Evolutionary conservation across 164 flowering plant species (phyloP).

Genomic region (Macadamia integrifolia): DNA sequence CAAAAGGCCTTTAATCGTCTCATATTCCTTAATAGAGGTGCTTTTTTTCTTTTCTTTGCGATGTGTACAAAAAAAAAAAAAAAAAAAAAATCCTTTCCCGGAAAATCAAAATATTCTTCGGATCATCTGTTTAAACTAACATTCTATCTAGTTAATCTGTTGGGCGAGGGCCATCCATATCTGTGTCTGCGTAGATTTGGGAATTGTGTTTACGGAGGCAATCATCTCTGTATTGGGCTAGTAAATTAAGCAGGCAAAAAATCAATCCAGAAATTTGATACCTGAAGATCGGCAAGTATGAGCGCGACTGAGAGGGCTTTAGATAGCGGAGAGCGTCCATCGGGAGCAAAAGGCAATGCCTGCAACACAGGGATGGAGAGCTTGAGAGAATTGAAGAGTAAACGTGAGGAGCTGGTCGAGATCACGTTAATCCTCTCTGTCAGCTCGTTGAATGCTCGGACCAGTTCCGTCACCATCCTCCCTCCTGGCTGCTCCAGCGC

Average conservation of each 20-base stretch:
- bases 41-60: no score
- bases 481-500: slow-evolving; percentile 60
- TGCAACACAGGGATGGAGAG: slow-evolving; percentile 78
- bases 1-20: no score
- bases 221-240: no score
- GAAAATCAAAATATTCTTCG: no score
- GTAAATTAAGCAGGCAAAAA: not conserved
- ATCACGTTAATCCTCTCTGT: slow-evolving; percentile 63
- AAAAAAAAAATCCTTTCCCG: no score
- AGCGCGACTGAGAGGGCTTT: slow-evolving; percentile 64
- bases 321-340: slow-evolving; percentile 71
- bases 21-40: no score
- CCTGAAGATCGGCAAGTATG: slow-evolving; percentile 90
- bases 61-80: no score
- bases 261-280: slow-evolving; percentile 10
- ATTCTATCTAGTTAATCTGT: no score
- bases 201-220: no score
- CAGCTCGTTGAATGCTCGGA: slow-evolving; percentile 78
- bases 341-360: slow-evolving; percentile 49
- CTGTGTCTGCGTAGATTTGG: no score
- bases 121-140: no score
- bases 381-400: slow-evolving; percentile 79
- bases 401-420: slow-evolving; percentile 53
- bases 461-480: slow-evolving; percentile 83
- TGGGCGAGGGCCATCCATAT: no score